Percentiles rank a stretch among this genome's conserved stretches.
Evolutionary conservation across 768 basidiomycete species (phyloP).

Genomic region (Boletus eberwhitei): DNA sequence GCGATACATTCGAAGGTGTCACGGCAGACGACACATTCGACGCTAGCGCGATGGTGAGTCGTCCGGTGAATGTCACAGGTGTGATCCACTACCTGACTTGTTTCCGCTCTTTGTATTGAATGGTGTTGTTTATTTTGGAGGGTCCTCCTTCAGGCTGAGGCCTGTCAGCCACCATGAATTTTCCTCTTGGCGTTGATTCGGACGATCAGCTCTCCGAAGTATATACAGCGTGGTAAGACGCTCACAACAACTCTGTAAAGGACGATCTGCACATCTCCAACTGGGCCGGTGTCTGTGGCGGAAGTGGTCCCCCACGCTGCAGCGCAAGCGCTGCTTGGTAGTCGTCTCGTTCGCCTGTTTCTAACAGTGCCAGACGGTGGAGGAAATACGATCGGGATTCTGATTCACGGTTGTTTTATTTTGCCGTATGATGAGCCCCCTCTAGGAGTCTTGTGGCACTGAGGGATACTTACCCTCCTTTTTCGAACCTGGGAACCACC

Average conservation of each 20-base stretch:
- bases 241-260: slow-evolving; percentile 16
- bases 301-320: slow-evolving; percentile 26
- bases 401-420: neutral
- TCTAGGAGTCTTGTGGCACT: neutral
- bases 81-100: neutral
- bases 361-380: slow-evolving; percentile 10
- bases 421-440: neutral
- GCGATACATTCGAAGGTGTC: slow-evolving; percentile 25
- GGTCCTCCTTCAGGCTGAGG: neutral
- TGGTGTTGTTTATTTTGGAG: neutral
- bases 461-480: slow-evolving; percentile 5
- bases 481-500: neutral
- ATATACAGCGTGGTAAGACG: neutral
- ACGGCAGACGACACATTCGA: slow-evolving; percentile 40
- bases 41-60: slow-evolving; percentile 10
- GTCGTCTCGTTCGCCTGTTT: slow-evolving; percentile 16
- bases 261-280: slow-evolving; percentile 12
- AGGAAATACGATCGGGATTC: slow-evolving; percentile 4
- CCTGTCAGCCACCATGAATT: slow-evolving; percentile 10
- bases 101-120: neutral
- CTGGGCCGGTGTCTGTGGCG: slow-evolving; percentile 21
- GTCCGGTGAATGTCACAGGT: neutral
- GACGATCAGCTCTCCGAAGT: neutral
- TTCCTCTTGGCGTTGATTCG: slow-evolving; percentile 1
- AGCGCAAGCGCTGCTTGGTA: slow-evolving; percentile 30